Evolutionary conservation across 2,329 filamentous ascomycete genomes (phyloP), one percentile per base, ranked within the genome.

Genomic region (Xylaria sp.): DNA sequence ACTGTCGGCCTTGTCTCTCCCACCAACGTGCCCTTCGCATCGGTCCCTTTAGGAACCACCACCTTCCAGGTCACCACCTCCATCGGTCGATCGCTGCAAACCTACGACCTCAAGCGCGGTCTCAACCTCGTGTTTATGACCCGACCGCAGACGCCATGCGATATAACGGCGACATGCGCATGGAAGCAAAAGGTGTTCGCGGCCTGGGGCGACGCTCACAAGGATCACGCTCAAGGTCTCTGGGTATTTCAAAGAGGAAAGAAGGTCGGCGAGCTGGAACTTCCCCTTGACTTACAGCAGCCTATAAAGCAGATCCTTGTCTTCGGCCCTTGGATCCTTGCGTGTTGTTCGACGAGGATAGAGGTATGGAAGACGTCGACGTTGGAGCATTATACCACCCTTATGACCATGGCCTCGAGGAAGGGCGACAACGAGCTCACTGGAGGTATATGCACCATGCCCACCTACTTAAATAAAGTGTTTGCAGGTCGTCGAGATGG

Each of bases 51-150:
- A 16, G 94, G 94, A 53, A 96, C 96, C 74, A 93, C 91, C 1
- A 96, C 92, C 2, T 99, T 96, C 70, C 94, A 99, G 72, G 91
- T 99, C 72, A 97, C 94, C 29, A 99, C 94, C 24, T 97, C 91
- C 0, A 90, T 95, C 57, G 94, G 93, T 59, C 85, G 87, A 66
- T 91, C 88, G 54, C 82, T 99, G 43, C 94, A 99, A 74, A 99
- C 94, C 0, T 99, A 99, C 76, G 94, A 99, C 71, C 77, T 99
- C 57, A 91, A 89, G 71, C 86, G 88, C 65, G 93, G 93, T 43
- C 82, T 99, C 57, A 93, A 95, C 66, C 85, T 99, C 45, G 86
- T 97, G 66, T 99, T 99, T 73, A 84, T 99, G 56, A 97, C 91
- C 18, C 83, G 92, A 47, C 94, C 95, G 1, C 90, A 96, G 72